These are phyloP conservation scores for Fusarium sp. DNA, from an alignment of 2,329 filamentous ascomycete species.

Conservation along the genomic window DNA sequence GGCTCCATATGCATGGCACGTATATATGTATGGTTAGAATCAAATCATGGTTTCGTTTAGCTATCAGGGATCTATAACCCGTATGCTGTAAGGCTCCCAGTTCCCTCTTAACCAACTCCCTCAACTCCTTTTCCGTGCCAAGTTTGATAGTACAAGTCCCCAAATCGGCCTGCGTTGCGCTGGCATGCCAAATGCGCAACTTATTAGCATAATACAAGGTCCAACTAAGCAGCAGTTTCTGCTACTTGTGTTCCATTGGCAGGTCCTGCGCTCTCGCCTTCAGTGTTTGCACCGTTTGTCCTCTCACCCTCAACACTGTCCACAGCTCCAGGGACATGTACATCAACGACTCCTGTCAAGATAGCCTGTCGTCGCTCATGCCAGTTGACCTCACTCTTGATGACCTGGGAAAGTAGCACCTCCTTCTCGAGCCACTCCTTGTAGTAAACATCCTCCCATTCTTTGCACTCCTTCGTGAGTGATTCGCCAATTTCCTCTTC, in stretches of 20 bases:
- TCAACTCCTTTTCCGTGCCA: conserved; percentile 43
- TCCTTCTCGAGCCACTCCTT: conserved; percentile 86
- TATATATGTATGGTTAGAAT: conserved; percentile 10
- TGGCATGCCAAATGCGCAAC: not conserved
- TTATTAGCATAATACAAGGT: not conserved
- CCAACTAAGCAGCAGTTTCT: conserved; percentile 15
- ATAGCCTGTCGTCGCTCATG: conserved; percentile 70
- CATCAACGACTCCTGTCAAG: conserved; percentile 62
- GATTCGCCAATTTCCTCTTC: conserved; percentile 75
- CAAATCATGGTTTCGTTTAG: conserved; percentile 32
- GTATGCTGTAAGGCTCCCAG: conserved; percentile 17
- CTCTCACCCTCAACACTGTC: conserved; percentile 47
- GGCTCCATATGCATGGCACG: not conserved
- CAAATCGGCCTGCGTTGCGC: not conserved
- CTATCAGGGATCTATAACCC: conserved; percentile 13
- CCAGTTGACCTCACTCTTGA: conserved; percentile 75
- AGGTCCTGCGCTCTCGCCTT: conserved; percentile 20
- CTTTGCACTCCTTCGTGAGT: conserved; percentile 74
- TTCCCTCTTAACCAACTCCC: conserved; percentile 41
- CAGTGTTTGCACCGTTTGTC: conserved; percentile 41
- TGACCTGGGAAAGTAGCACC: conserved; percentile 79
- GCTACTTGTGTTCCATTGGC: conserved; percentile 22
- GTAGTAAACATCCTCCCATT: conserved; percentile 74
- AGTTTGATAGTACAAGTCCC: conserved; percentile 36
- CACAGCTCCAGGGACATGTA: conserved; percentile 56